Conservation (phyloP, 306 rosid species). For the Cicer yamashitae region DNA sequence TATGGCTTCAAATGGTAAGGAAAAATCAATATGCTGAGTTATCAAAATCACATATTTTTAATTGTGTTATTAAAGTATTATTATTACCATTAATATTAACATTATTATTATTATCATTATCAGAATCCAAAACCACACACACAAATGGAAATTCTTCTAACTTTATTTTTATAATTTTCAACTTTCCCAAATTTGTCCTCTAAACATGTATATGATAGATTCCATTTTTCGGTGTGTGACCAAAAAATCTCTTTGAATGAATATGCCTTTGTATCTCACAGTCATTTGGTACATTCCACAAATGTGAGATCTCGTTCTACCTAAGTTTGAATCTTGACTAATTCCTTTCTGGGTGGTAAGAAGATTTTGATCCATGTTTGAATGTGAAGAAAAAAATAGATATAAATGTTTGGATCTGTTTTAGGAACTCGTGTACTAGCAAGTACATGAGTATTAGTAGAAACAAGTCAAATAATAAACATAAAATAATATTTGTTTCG, state of each 20-base stretch:
- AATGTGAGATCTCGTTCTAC: background rate
- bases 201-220: constrained; percentile 5
- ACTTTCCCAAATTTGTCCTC: constrained; percentile 41
- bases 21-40: constrained; percentile 56
- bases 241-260: background rate
- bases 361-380: constrained; percentile 7
- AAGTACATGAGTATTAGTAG: background rate
- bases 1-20: constrained; percentile 27
- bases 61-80: constrained; percentile 40
- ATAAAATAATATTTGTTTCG: background rate
- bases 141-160: background rate
- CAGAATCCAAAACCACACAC: constrained; percentile 24
- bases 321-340: constrained; percentile 35
- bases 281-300: background rate
- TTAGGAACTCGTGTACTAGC: background rate
- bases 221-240: background rate
- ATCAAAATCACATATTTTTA: constrained; percentile 48
- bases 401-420: background rate
- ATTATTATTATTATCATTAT: constrained; percentile 29
- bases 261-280: background rate
- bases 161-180: background rate
- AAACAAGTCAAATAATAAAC: background rate
- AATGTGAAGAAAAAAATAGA: background rate
- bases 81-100: constrained; percentile 25
- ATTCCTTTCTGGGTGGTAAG: background rate